These are phyloP conservation scores for Salvia splendens DNA, from an alignment of 257 asterid genomes.

Conservation along the genomic window DNA sequence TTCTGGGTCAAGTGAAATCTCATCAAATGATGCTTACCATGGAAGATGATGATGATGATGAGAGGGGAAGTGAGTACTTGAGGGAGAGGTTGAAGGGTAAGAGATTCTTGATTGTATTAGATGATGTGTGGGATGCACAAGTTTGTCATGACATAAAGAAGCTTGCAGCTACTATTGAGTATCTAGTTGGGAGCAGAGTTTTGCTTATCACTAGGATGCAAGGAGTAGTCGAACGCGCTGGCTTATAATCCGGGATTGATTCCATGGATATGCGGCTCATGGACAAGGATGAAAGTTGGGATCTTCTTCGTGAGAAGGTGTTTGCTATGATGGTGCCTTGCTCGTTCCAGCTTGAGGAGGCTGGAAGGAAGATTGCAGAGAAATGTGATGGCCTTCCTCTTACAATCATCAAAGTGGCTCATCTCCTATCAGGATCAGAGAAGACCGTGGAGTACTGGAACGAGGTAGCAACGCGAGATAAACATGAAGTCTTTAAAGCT, in stretches of 20 bases:
- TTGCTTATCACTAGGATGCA: constrained; percentile 33
- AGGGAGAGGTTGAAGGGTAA: constrained; percentile 23
- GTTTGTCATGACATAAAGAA: constrained; percentile 16
- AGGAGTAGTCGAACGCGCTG: not conserved
- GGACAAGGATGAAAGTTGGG: constrained; percentile 28
- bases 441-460: constrained; percentile 11
- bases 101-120: constrained; percentile 43
- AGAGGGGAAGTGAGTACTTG: not conserved
- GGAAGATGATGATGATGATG: not conserved
- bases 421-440: not conserved
- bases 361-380: constrained; percentile 21
- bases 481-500: constrained; percentile 4
- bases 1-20: constrained; percentile 16
- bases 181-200: constrained; percentile 32
- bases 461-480: not conserved
- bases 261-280: constrained; percentile 1
- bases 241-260: not conserved
- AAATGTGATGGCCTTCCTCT: constrained; percentile 33
- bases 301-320: constrained; percentile 24
- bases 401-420: constrained; percentile 14
- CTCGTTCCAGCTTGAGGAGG: constrained; percentile 17
- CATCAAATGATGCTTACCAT: not conserved
- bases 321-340: constrained; percentile 3
- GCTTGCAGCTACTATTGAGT: not conserved
- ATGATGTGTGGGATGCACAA: constrained; percentile 41